Conservation (phyloP, 73 alveolate genomes). For the Tetrahymena borealis region DNA sequence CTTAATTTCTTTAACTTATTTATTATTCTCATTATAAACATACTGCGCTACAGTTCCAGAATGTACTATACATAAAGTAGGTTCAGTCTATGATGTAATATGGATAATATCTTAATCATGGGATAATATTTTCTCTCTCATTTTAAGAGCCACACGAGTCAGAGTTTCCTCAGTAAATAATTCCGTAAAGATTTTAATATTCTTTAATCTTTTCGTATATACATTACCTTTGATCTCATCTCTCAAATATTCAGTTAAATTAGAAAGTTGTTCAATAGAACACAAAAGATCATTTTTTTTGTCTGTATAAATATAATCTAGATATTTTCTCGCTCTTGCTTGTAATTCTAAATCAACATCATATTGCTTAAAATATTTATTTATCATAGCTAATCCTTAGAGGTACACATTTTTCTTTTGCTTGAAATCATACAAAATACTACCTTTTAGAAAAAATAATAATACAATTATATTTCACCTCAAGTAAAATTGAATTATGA, state of each 20-base stretch:
- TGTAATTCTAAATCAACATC: not conserved
- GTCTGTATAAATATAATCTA: not conserved
- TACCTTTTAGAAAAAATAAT: not conserved
- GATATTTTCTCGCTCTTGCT: not conserved
- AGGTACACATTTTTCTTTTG: not conserved
- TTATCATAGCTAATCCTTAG: not conserved
- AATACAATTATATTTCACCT: not conserved
- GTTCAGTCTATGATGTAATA: not conserved
- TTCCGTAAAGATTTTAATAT: not conserved
- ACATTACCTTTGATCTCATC: not conserved
- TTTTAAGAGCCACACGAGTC: not conserved
- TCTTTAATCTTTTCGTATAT: not conserved
- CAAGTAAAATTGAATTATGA: not conserved
- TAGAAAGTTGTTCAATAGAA: not conserved
- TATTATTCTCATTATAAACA: not conserved
- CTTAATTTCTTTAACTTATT: not conserved
- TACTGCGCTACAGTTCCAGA: not conserved
- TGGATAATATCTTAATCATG: not conserved
- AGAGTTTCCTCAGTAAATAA: not conserved
- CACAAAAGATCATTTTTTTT: not conserved
- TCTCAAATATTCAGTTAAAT: not conserved
- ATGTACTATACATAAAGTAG: not conserved
- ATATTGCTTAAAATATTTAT: not conserved
- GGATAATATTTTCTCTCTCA: not conserved
- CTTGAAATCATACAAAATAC: not conserved